Evolutionary conservation across 176 grass and related monocot species (phyloP).

Genomic region (Carex kokanica): DNA sequence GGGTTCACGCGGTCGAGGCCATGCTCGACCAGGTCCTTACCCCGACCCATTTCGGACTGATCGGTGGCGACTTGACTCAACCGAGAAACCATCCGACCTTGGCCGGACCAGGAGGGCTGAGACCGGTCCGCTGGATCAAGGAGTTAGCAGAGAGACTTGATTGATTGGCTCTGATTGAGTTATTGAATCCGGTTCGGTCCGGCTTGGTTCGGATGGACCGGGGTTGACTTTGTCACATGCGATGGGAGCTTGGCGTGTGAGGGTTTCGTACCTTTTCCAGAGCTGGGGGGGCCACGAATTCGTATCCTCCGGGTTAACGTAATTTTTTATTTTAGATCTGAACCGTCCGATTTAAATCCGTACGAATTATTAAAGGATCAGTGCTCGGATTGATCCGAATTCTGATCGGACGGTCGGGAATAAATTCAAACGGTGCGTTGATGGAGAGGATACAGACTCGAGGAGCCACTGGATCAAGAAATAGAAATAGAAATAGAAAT

Average conservation of each 20-base stretch:
- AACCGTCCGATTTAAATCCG: no score
- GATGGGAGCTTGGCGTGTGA: neutral
- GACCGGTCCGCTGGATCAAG: neutral
- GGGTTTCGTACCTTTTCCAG: neutral
- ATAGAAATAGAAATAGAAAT: neutral
- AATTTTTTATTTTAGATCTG: no score
- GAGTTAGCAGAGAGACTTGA: conserved; percentile 8
- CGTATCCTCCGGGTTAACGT: no score
- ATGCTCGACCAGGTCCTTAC: conserved; percentile 34
- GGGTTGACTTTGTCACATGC: conserved; percentile 6
- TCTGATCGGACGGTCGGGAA: no score
- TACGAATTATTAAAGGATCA: no score
- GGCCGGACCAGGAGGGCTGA: neutral
- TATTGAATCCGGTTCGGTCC: neutral
- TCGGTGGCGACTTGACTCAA: neutral
- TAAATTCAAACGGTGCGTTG: no score
- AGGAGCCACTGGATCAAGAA: neutral
- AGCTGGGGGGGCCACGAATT: neutral
- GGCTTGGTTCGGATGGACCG: neutral
- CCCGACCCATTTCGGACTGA: conserved; percentile 6
- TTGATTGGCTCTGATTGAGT: neutral
- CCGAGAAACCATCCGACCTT: conserved; percentile 2
- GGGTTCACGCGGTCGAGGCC: conserved; percentile 53
- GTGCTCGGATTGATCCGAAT: no score
- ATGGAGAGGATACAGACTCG: no score